Percentiles rank a stretch among this genome's conserved stretches.
phyloP scores from a whole-genome alignment of 805 yeast genomes.

The Saturnispora galanensis region DNA sequence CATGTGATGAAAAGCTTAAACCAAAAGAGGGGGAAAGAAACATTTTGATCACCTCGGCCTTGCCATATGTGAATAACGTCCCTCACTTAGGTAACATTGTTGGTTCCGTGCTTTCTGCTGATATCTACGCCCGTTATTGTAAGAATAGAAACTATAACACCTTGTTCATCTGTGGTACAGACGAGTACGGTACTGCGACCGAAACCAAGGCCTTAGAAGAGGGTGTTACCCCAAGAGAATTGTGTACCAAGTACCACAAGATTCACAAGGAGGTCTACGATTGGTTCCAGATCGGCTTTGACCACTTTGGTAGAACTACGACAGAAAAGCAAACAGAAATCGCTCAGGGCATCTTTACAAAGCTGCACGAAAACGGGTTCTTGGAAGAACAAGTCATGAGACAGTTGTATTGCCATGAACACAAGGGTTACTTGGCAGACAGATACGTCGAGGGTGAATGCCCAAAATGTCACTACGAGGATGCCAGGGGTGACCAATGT shows the following conservation, averaged over 20 bases:
- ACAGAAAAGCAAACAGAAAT: constrained; percentile 86
- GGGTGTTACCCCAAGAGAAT: constrained; percentile 73
- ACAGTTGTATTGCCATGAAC: constrained; percentile 86
- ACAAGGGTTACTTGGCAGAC: constrained; percentile 88
- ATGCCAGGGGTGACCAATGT: constrained; percentile 99
- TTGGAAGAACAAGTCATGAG: constrained; percentile 81
- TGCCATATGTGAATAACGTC: constrained; percentile 96
- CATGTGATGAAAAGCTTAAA: constrained; percentile 31
- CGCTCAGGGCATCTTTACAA: constrained; percentile 84
- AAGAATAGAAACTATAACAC: constrained; percentile 84
- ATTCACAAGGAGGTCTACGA: constrained; percentile 86
- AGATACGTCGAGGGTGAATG: constrained; percentile 96
- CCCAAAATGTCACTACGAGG: constrained; percentile 90
- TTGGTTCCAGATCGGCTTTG: constrained; percentile 95
- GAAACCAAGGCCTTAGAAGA: constrained; percentile 97
- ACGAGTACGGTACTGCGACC: constrained; percentile 98
- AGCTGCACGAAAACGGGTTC: constrained; percentile 64
- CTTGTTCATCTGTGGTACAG: constrained; percentile 90
- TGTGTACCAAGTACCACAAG: constrained; percentile 84
- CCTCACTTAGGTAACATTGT: constrained; percentile 97
- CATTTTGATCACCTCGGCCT: constrained; percentile 85
- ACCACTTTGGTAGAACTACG: constrained; percentile 93
- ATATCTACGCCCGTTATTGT: constrained; percentile 82
- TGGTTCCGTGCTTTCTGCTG: constrained; percentile 92
- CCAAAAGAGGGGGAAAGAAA: constrained; percentile 73